Evolutionary conservation across 305 asterid species (phyloP), one percentile per base, ranked within the genome.

Genomic region (Solanum hybrid): DNA sequence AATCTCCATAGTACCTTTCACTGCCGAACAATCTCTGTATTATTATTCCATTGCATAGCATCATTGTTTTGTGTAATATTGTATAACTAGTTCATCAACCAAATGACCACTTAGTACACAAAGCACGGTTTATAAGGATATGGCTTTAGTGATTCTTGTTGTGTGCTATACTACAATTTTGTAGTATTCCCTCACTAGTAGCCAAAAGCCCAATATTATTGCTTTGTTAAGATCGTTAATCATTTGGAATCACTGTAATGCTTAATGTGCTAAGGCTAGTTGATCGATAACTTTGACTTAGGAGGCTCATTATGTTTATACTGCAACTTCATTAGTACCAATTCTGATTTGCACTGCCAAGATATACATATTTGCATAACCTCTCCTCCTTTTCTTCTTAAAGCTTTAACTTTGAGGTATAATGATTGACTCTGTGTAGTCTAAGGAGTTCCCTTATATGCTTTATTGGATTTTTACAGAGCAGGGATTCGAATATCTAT

Each of bases 401-500:
- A 11, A 83, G 87, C 29, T 51, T 18, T 13, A 5, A 46, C 74
- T 11, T 84, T 33, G 14, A 28, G 76, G 5, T 85, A 22, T 33
- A 3, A 22, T 75, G 86, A 71, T 84, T 2, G 80, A 69, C 40
- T 84, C 22, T 67, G 4, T 37, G 6, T 24, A 33, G 18, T 22
- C 35, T 46, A 26, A 12, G 51, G 74, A 79, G 35, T 20, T 79
- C 12, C 34, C 57, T 36, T 18, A 33, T 78, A 35, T 89, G 20
- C 64, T 51, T 73, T 78, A 76, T 80, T 80, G 90, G 67, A 61
- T 92, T 57, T 79, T 14, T 51, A 88, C 93, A 94, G 97, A 64
- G 92, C 90, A 67, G 91, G 89, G 51, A 87, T 93, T 28, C 90
- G 89, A 51, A 90, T 95, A 26, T 95, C 97, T 20, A 22, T 93